phyloP scores from a whole-genome alignment of 108 stramenopile genomes.

The Discostella stelligeroides region DNA sequence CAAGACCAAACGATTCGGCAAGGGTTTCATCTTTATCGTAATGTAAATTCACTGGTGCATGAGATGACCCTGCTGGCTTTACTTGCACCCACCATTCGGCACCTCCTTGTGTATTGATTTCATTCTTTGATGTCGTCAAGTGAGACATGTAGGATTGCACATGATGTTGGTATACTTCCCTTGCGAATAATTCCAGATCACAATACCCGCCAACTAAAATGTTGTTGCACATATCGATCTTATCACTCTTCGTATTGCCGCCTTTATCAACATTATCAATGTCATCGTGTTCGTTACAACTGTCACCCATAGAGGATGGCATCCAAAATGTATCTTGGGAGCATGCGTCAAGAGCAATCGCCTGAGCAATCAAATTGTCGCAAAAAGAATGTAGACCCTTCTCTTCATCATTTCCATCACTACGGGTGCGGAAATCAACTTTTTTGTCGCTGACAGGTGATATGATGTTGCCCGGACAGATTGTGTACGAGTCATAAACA shows the following conservation, averaged over 20 bases:
- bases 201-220: conserved; percentile 41
- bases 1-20: conserved; percentile 81
- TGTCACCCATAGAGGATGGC: conserved; percentile 10
- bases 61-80: conserved; percentile 42
- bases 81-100: conserved; percentile 91
- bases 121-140: background rate
- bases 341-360: conserved; percentile 50
- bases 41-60: conserved; percentile 77
- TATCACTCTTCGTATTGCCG: conserved; percentile 5
- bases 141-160: conserved; percentile 37
- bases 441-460: background rate
- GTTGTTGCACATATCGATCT: too few species aligned
- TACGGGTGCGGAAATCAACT: background rate
- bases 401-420: background rate
- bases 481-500: too few species aligned
- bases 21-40: conserved; percentile 92
- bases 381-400: too few species aligned
- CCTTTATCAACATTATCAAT: background rate
- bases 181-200: conserved; percentile 67
- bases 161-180: conserved; percentile 62
- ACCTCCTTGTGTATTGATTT: conserved; percentile 26
- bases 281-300: background rate
- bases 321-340: conserved; percentile 83
- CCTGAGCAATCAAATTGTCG: conserved; percentile 53
- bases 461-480: too few species aligned